Base-by-base conservation (phyloP, 2,329 filamentous ascomycete genomes). In the Ophiostoma himal-ulmi region DNA sequence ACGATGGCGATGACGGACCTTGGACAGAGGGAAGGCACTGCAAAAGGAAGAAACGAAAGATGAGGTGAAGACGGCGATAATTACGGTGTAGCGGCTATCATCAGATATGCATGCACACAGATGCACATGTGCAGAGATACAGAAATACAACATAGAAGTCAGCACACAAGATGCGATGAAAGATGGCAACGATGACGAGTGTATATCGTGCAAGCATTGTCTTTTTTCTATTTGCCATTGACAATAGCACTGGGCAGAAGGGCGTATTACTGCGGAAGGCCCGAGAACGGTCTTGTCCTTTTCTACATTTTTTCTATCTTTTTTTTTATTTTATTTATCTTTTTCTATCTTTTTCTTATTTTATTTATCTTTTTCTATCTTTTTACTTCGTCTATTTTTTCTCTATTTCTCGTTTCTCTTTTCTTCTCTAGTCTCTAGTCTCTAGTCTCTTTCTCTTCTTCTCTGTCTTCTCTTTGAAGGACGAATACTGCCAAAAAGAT, bases 401-500 rank as follows among this genome's bases (percentile, higher is more conserved):
- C 26, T 48, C 17, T 26, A 26, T 57, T 57, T 57, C 11, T 57
- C 10, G 10, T 10, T 54, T n/a, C 22, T 22, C 22, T 54, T 20
- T 14, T 48, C 44, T 48, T 6, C 17, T n/a, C 44, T 20, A 48
- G 41, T 17, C 1, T 44, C 14, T 48, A 48, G 14, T 20, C 17
- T 48, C 41, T 48, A 48, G 22, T 70, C 41, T 13, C n/a, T 22
- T 48, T 20, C 5, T 54, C 48, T 54, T 54, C 20, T 54, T 11
- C 7, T n/a, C 20, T 7, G 22, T 7, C 20, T 54, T 8, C n/a
- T 26, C 3, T 22, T 11, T 54, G 3, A 22, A 22, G 4, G 8
- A 34, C 26, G 11, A 13, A 30, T 62, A 34, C 57, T 62, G 57
- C 57, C 57, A 62, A 34, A 57, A 62, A 62, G 57, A 68, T 62